These are phyloP conservation scores for Arctium minus DNA, from an alignment of 129 eudicot species.

Conservation along the genomic window DNA sequence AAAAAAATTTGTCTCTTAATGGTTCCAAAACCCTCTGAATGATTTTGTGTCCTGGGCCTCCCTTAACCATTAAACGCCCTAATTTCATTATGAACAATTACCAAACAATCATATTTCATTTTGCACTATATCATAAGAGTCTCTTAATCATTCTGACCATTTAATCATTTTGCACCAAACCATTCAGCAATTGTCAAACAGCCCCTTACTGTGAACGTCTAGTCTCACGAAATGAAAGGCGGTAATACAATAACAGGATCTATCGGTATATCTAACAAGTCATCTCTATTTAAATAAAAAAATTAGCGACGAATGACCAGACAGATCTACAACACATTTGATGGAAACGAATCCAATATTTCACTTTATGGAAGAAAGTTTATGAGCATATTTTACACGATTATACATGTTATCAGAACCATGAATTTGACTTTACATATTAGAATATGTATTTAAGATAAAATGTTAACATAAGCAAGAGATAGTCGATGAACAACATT, in stretches of 20 bases:
- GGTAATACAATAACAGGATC: not conserved
- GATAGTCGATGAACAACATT: not conserved
- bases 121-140: no score
- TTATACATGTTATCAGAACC: not conserved
- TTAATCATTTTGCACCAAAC: no score
- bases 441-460: not conserved
- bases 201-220: not conserved
- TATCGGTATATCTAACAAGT: not conserved
- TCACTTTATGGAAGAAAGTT: not conserved
- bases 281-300: not conserved
- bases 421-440: not conserved
- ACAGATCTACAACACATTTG: not conserved
- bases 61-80: no score
- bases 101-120: no score
- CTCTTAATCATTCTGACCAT: no score
- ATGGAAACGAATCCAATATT: no score
- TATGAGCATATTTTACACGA: not conserved
- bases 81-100: no score
- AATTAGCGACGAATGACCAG: no score
- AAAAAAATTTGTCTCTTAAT: no score
- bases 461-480: not conserved
- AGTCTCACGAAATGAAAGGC: not conserved
- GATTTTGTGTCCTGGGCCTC: no score
- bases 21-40: no score
- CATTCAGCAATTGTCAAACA: no score